Evolutionary conservation across 1,284 basidiomycete genomes (phyloP), one percentile per base, ranked within the genome.

Genomic region (Baeospora myosura): DNA sequence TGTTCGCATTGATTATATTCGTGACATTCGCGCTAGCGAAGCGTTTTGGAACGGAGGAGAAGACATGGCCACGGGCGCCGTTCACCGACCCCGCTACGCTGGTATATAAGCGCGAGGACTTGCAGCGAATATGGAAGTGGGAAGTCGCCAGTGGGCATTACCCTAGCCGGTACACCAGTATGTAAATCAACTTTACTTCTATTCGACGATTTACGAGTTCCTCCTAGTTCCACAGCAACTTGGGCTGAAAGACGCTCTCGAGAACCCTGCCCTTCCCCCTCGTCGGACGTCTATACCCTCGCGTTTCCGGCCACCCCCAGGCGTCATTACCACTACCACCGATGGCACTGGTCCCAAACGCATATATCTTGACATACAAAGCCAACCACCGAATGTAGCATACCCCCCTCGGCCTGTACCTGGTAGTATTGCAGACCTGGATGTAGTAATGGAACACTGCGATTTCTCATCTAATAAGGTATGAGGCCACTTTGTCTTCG

Each of bases 111-210:
- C 68, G 76, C 38, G 80, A 84, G 40, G 89, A 95, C 56, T 57
- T 94, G 29, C 81, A 83, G 51, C 74, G 80, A 52, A 87, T 97
- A 61, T 96, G 92, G 92, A 72, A 84, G 51, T 96, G 91, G 91
- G 92, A 97, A 64, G 76, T 96, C 43, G 67, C 76, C 32, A 87
- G 88, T 51, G 93, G 93, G 1, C 90, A 95, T 62, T 91, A 92
- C 65, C 92, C 93, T 1, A 90, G 86, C 60, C 72, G 75, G 40
- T 70, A 76, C 44, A 69, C 72, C 53, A 74, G 89, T 92, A 59
- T 53, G 85, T 74, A 2, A 40, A 25, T n/a, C 24, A 4, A 10
- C 21, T 23, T 16, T 23, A 30, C 36, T 7, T 23, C 3, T 26
- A 18, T 25, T n/a, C n/a, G n/a, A n/a, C n/a, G n/a, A n/a, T 29